Evolutionary conservation across 805 yeast genomes (phyloP).

Genomic region (Candida schatavii): DNA sequence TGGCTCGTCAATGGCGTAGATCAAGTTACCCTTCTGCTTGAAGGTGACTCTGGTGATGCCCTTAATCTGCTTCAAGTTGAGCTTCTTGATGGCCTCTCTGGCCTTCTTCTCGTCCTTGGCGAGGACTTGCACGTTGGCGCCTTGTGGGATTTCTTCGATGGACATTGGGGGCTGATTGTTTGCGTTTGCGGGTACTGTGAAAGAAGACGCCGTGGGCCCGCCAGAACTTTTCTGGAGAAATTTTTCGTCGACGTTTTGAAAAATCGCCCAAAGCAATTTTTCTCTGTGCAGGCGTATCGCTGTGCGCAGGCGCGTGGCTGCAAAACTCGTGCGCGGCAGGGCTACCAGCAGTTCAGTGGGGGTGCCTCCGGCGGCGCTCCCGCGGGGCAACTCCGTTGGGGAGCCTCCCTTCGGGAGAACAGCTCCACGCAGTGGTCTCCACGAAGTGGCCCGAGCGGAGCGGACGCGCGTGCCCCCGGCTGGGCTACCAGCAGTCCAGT

Average conservation of each 20-base stretch:
- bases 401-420: no score
- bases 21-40: constrained; percentile 88
- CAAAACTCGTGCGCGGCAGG: no score
- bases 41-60: constrained; percentile 95
- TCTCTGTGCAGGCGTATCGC: no score
- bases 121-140: constrained; percentile 77
- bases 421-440: no score
- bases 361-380: no score
- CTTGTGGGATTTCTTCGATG: constrained; percentile 68
- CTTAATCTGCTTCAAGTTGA: constrained; percentile 84
- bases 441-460: no score
- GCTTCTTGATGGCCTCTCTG: constrained; percentile 81
- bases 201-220: not conserved
- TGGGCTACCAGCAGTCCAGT: no score
- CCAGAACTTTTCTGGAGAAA: not conserved
- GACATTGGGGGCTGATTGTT: constrained; percentile 27
- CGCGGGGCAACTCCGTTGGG: no score
- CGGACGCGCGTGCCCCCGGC: no score
- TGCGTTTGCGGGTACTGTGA: not conserved
- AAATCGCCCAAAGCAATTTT: no score
- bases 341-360: no score
- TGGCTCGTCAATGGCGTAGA: constrained; percentile 88
- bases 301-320: no score
- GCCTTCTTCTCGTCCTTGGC: constrained; percentile 95
- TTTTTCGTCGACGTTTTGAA: constrained; percentile 1